Evolutionary conservation across 306 rosid genomes (phyloP).

Genomic region (Cicer chorassanicum): DNA sequence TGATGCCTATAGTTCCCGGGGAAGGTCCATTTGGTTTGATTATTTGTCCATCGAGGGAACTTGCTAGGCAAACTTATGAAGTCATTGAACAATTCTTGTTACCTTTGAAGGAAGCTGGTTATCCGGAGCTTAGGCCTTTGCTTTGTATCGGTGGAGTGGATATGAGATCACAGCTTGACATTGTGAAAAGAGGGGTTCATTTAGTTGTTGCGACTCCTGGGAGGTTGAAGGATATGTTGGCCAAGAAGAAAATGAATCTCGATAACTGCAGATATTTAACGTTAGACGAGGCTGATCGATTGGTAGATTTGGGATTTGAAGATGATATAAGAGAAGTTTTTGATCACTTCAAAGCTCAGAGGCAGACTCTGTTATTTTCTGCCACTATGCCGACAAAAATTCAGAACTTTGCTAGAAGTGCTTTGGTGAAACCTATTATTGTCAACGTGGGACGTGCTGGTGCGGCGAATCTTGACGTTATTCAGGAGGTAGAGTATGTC

Average conservation of each 20-base stretch:
- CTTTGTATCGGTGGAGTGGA: constrained; percentile 97
- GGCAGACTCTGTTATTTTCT: constrained; percentile 89
- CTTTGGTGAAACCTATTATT: constrained; percentile 69
- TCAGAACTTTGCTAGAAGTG: constrained; percentile 88
- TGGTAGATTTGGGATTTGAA: constrained; percentile 94
- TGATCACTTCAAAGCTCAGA: constrained; percentile 89
- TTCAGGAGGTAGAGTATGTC: constrained; percentile 93
- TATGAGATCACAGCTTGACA: constrained; percentile 81
- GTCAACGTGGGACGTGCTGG: constrained; percentile 96
- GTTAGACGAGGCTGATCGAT: constrained; percentile 89
- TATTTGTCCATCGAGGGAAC: constrained; percentile 91
- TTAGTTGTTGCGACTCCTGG: constrained; percentile 97
- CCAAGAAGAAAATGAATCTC: constrained; percentile 92
- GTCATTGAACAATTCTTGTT: constrained; percentile 77
- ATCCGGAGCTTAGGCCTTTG: constrained; percentile 87
- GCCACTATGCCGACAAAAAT: constrained; percentile 96
- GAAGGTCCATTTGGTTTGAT: constrained; percentile 91
- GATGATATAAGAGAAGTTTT: constrained; percentile 90
- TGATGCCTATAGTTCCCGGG: constrained; percentile 90
- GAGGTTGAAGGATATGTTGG: constrained; percentile 93
- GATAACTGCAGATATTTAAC: constrained; percentile 88
- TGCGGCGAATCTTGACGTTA: constrained; percentile 91
- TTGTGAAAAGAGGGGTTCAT: constrained; percentile 93
- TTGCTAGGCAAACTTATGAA: constrained; percentile 93
- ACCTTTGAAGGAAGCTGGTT: constrained; percentile 88